Evolutionary conservation across 768 basidiomycete genomes (phyloP).

Genomic region (Daedaleopsis nitida): DNA sequence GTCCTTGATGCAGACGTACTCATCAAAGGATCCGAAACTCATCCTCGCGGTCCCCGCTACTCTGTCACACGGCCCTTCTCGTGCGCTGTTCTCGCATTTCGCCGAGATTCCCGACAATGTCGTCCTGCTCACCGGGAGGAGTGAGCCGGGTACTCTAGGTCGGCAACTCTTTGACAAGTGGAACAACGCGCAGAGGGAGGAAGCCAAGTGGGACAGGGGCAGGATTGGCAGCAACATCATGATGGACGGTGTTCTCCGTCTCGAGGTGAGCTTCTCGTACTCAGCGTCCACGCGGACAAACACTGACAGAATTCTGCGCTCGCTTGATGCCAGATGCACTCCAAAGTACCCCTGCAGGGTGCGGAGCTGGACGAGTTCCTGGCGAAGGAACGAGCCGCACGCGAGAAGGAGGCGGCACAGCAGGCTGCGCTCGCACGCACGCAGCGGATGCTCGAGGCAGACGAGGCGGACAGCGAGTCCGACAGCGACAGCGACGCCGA

Average conservation of each 20-base stretch:
- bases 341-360: constrained; percentile 88
- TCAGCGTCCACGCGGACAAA: background rate
- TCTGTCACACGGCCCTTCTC: constrained; percentile 89
- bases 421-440: constrained; percentile 82
- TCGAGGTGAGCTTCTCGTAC: constrained; percentile 53
- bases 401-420: constrained; percentile 84
- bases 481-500: constrained; percentile 58
- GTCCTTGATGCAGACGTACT: constrained; percentile 77
- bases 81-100: constrained; percentile 84
- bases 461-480: constrained; percentile 83
- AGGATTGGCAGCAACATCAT: constrained; percentile 84
- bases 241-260: constrained; percentile 68
- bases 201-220: constrained; percentile 87
- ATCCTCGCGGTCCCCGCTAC: constrained; percentile 93
- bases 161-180: constrained; percentile 82
- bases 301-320: background rate
- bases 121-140: constrained; percentile 78
- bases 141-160: constrained; percentile 80
- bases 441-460: constrained; percentile 90
- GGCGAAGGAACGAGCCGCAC: constrained; percentile 70
- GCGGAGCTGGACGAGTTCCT: constrained; percentile 82
- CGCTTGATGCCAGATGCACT: constrained; percentile 62
- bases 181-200: constrained; percentile 79
- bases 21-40: constrained; percentile 87
- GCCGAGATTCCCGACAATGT: constrained; percentile 83